Base-by-base conservation (phyloP, 73 alveolate genomes). In the Paramecium bursaria region DNA sequence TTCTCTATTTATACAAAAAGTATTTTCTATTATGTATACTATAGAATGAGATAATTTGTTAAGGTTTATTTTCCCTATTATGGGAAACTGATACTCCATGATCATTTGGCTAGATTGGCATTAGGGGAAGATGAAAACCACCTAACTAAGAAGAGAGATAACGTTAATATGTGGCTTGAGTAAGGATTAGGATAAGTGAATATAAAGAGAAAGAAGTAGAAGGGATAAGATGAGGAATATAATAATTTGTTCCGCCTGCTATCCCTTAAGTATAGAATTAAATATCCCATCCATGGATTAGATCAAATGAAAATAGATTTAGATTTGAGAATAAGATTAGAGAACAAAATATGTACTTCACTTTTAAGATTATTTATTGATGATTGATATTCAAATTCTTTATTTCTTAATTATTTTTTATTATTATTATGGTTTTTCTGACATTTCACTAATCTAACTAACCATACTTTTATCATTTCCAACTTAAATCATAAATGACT, bases 281-380 rank as follows among this genome's bases (percentile, higher is more conserved):
- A 67, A 67, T 67, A 67, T 67, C 82, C 82, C 22, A 15, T 67
- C 46, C 33, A 67, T 21, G 82, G 82, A 42, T 30, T 30, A n/a
- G 82, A 67, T 15, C 50, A 31, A 67, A 67, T 67, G 53, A 67
- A 47, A 67, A 35, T 67, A 9, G 82, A 67, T 67, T 39, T 67
- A 42, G 82, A 67, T 42, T 25, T 67, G 21, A 67, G 82, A 67
- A 57, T 67, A 67, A 67, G 82, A 67, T 67, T 67, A 67, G 82
- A 67, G 22, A 67, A 67, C 11, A 67, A 67, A 19, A 67, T 67
- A 15, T 67, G 82, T 25, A 5, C 19, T 15, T 33, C 82, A 35
- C 39, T 67, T 2, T 67, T 67, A 42, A 67, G 35, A 42, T 19
- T 67, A 67, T 67, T 67, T 67, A 67, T 67, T 33, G 82, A 67